Percentiles rank a stretch among this genome's conserved stretches.
Conservation (phyloP, 179 eudicot genomes). For the Vitellaria paradoxa region DNA sequence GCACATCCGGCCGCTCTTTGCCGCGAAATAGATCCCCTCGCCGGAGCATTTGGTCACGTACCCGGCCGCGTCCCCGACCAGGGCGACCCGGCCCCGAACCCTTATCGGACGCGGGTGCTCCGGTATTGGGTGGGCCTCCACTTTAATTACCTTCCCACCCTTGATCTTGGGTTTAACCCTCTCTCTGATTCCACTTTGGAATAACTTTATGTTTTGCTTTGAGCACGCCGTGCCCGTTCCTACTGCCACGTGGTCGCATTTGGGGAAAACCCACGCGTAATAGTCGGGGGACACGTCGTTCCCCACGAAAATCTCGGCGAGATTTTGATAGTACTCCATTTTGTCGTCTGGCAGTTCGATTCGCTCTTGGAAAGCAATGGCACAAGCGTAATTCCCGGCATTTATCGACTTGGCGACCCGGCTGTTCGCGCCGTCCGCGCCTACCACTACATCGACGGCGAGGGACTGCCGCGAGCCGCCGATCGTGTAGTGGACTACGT, state of each 20-base stretch:
- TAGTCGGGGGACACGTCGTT: slow-evolving; percentile 89
- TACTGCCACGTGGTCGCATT: slow-evolving; percentile 93
- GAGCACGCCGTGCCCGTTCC: slow-evolving; percentile 77
- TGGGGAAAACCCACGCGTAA: slow-evolving; percentile 94
- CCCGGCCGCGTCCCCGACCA: slow-evolving; percentile 89
- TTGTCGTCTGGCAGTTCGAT: slow-evolving; percentile 68
- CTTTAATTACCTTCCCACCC: slow-evolving; percentile 73
- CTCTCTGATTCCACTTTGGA: slow-evolving; percentile 53
- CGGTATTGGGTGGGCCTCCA: slow-evolving; percentile 94
- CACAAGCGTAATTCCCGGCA: slow-evolving; percentile 72
- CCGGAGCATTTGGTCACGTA: too few relatives aligned
- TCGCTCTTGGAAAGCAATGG: slow-evolving; percentile 87
- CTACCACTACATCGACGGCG: slow-evolving; percentile 71
- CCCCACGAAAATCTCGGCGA: slow-evolving; percentile 92
- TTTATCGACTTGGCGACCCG: slow-evolving; percentile 69
- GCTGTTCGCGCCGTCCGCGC: slow-evolving; percentile 90
- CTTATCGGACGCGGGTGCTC: slow-evolving; percentile 83
- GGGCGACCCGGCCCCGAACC: slow-evolving; percentile 74
- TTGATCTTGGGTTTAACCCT: slow-evolving; percentile 52
- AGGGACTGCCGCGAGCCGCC: slow-evolving; percentile 36
- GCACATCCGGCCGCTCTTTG: slow-evolving; percentile 78
- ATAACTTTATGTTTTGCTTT: slow-evolving; percentile 50
- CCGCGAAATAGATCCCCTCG: slow-evolving; percentile 47
- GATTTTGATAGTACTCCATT: slow-evolving; percentile 74
- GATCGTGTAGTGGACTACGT: slow-evolving; percentile 45